Evolutionary conservation across 179 eudicot genomes (phyloP), one percentile per base, ranked within the genome.

Genomic region (Corrigiola litoralis): DNA sequence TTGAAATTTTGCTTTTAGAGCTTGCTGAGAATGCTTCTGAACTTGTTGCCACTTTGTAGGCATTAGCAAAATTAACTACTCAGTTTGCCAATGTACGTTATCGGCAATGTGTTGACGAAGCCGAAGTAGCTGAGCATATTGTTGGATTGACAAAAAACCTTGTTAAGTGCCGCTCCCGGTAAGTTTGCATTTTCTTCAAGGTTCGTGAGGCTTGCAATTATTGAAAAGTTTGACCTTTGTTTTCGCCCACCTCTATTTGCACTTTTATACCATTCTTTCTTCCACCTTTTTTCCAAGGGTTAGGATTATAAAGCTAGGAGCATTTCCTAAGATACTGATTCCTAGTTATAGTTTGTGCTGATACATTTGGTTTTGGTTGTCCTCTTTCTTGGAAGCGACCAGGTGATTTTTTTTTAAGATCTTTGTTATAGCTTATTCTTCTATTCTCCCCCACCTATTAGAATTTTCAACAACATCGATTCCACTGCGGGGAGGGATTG

Each of bases 111-210:
- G 72, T 63, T 49, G 98, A 92, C 77, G 98, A 89, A 72, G 87
- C 89, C 74, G 98, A 92, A 72, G 66, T 92, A 70, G 96, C 98
- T 65, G 98, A 92, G 65, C 98, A 92, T 80, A 85, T 89, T 55
- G 90, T 80, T 62, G 86, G 96, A 58, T 71, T 92, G 80, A 92
- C 96, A 47, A 70, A 76, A 65, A 92, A 88, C 78, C 87, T 92
- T 64, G 98, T 89, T 38, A 82, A 85, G 75, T 89, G 98, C 63
- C 88, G 74, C 40, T 85, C 83, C 72, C 86, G 96, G 96, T 89
- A 79, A 34, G 23, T 36, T 21, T 10, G 27, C n/a, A 5, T 46
- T 33, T 61, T 37, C 21, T 25, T 32, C 38, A 68, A 12, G 45
- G 36, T 25, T 40, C 52, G 31, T 45, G 10, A 23, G 27, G 40